Evolutionary conservation across 2,329 filamentous ascomycete genomes (phyloP).

Genomic region (Hysterium pulicare): DNA sequence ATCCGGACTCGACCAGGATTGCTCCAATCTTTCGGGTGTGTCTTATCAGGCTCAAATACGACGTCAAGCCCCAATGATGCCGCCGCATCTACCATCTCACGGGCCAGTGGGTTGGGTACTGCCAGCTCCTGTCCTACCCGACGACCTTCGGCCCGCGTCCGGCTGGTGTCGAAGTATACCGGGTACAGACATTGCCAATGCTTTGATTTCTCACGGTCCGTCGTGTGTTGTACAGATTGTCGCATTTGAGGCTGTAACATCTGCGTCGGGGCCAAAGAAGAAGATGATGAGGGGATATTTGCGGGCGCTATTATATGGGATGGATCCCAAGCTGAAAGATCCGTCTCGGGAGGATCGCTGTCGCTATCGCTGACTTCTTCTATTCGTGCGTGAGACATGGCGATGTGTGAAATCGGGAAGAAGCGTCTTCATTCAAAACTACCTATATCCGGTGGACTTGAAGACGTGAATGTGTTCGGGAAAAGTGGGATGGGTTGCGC

Average conservation of each 20-base stretch:
- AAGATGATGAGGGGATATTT: conserved; percentile 26
- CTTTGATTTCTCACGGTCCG: conserved; percentile 58
- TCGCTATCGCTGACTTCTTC: conserved; percentile 89
- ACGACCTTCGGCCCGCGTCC: conserved; percentile 74
- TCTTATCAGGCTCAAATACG: conserved; percentile 86
- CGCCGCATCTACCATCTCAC: conserved; percentile 80
- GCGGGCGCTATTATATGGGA: conserved; percentile 44
- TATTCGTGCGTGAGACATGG: conserved; percentile 79
- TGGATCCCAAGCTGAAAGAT: conserved; percentile 85
- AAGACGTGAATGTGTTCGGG: too few species aligned
- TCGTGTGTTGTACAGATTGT: conserved; percentile 24
- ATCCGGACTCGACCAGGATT: conserved; percentile 91
- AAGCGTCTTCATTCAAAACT: too few species aligned
- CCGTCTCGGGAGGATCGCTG: conserved; percentile 61
- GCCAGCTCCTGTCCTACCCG: conserved; percentile 71
- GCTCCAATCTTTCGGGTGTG: conserved; percentile 94
- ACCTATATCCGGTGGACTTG: too few species aligned
- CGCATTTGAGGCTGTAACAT: conserved; percentile 31
- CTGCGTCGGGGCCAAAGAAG: conserved; percentile 23
- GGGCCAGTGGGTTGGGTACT: conserved; percentile 79
- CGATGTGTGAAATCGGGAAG: conserved; percentile 20
- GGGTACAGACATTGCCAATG: conserved; percentile 89
- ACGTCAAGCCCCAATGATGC: conserved; percentile 63
- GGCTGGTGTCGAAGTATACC: conserved; percentile 82
- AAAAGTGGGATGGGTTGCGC: too few species aligned